Percentiles rank a stretch among this genome's conserved stretches.
phyloP scores from a whole-genome alignment of 768 basidiomycete species.

The Mycena alexandri region DNA sequence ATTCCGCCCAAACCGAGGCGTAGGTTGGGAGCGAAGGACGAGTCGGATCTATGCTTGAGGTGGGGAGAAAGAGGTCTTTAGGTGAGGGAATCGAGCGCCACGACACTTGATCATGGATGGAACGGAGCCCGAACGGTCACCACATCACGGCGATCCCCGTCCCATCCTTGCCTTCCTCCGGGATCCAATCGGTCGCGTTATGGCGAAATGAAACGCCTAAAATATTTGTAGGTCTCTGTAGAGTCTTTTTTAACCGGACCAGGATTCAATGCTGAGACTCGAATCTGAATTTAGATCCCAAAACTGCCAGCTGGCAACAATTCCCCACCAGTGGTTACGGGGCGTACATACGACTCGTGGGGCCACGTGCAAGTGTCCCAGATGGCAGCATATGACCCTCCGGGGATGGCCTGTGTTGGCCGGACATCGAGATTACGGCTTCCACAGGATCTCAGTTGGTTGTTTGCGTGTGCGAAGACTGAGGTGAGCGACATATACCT shows the following conservation, averaged over 20 bases:
- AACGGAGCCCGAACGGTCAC: too few relatives aligned
- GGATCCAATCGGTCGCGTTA: too few relatives aligned
- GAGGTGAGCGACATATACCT: too few relatives aligned
- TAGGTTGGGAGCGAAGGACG: not conserved
- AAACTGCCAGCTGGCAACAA: too few relatives aligned
- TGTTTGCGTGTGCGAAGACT: too few relatives aligned
- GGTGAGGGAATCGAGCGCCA: constrained; percentile 1
- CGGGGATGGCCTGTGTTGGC: constrained; percentile 7
- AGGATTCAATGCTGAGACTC: too few relatives aligned
- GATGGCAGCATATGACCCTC: not conserved
- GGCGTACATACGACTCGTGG: not conserved
- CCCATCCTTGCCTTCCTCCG: too few relatives aligned
- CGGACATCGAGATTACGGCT: constrained; percentile 1
- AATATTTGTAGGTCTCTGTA: too few relatives aligned
- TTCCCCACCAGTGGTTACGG: constrained; percentile 5
- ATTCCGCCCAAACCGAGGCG: constrained; percentile 4
- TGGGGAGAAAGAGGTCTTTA: not conserved
- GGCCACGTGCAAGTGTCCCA: not conserved
- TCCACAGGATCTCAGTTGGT: constrained; percentile 1
- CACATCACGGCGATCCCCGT: constrained; percentile 7
- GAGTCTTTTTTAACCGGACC: too few relatives aligned
- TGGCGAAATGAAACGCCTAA: too few relatives aligned
- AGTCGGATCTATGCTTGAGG: constrained; percentile 3
- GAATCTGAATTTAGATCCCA: too few relatives aligned
- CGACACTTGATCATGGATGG: constrained; percentile 4